These are phyloP conservation scores for Dothistroma pini DNA, from an alignment of 2,329 filamentous ascomycete genomes.

Conservation along the genomic window DNA sequence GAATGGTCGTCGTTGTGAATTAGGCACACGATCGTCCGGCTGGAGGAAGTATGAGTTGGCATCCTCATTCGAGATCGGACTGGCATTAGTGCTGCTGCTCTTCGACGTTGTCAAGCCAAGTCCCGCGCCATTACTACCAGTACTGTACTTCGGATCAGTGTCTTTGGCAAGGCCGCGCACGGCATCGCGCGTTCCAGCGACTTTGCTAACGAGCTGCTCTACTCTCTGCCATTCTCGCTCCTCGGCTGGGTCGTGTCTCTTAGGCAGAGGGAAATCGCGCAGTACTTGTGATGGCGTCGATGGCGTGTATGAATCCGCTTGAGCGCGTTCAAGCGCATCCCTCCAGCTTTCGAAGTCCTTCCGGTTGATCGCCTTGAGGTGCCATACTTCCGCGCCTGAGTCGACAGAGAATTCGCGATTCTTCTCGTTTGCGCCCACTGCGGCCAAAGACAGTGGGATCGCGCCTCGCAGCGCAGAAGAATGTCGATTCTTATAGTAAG, in stretches of 20 bases:
- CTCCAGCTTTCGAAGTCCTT: constrained; percentile 89
- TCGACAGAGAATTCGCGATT: constrained; percentile 92
- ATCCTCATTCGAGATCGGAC: constrained; percentile 33
- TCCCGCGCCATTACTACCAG: constrained; percentile 37
- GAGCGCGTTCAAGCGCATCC: constrained; percentile 73
- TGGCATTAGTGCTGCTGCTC: constrained; percentile 34
- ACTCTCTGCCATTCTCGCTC: constrained; percentile 84
- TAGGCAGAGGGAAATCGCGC: constrained; percentile 14
- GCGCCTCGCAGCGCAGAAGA: constrained; percentile 89
- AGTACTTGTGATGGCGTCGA: constrained; percentile 30
- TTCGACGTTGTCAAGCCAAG: constrained; percentile 30
- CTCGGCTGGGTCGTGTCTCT: constrained; percentile 50
- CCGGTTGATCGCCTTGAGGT: constrained; percentile 75
- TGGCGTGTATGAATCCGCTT: constrained; percentile 28
- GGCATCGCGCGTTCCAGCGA: constrained; percentile 84
- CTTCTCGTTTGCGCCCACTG: constrained; percentile 83
- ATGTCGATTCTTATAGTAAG: constrained; percentile 93
- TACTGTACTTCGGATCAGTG: constrained; percentile 62
- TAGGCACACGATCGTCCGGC: constrained; percentile 21
- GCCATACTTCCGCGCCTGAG: constrained; percentile 96
- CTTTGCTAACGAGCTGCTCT: constrained; percentile 77
- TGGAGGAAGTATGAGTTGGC: constrained; percentile 46
- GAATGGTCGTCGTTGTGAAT: constrained; percentile 66
- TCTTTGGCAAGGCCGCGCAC: constrained; percentile 82
- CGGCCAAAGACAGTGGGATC: constrained; percentile 86